These are phyloP conservation scores for Apophysomyces variabilis DNA, from an alignment of 371 early-diverging fungal genomes.

Conservation along the genomic window DNA sequence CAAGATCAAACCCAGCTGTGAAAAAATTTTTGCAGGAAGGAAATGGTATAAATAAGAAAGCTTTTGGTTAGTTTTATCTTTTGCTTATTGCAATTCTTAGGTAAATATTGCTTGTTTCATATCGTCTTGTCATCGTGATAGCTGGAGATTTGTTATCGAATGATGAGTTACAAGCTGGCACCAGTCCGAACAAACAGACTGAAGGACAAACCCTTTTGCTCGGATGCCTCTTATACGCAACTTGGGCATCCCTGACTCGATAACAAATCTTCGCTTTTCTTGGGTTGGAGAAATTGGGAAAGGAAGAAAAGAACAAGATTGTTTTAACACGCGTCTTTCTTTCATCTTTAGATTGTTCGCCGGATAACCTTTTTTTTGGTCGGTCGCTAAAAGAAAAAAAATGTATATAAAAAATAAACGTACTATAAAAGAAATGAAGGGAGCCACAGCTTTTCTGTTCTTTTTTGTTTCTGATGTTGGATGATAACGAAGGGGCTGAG, in stretches of 20 bases:
- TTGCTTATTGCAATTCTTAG: neutral
- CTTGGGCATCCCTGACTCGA: slow-evolving; percentile 7
- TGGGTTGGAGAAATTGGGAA: too few relatives aligned
- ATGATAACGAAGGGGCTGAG: neutral
- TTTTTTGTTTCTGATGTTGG: neutral
- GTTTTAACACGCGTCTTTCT: too few relatives aligned
- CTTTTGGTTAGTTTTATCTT: neutral
- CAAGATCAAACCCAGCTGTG: too few relatives aligned
- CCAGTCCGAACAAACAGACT: slow-evolving; percentile 7
- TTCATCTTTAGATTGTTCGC: too few relatives aligned
- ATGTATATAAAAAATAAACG: too few relatives aligned
- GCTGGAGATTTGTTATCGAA: neutral
- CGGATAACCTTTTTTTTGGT: too few relatives aligned
- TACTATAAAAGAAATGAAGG: too few relatives aligned
- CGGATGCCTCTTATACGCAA: slow-evolving; percentile 7
- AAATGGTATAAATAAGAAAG: neutral
- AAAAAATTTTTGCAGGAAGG: neutral
- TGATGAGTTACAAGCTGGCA: slow-evolving; percentile 10
- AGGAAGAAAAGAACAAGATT: too few relatives aligned
- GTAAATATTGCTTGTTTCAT: neutral
- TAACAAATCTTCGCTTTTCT: neutral
- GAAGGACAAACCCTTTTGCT: slow-evolving; percentile 7
- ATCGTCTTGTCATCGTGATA: neutral
- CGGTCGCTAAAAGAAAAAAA: too few relatives aligned
- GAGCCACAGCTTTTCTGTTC: neutral